These are phyloP conservation scores for Aspergillus pseudoglaucus DNA, from an alignment of 2,329 filamentous ascomycete genomes.

Conservation along the genomic window DNA sequence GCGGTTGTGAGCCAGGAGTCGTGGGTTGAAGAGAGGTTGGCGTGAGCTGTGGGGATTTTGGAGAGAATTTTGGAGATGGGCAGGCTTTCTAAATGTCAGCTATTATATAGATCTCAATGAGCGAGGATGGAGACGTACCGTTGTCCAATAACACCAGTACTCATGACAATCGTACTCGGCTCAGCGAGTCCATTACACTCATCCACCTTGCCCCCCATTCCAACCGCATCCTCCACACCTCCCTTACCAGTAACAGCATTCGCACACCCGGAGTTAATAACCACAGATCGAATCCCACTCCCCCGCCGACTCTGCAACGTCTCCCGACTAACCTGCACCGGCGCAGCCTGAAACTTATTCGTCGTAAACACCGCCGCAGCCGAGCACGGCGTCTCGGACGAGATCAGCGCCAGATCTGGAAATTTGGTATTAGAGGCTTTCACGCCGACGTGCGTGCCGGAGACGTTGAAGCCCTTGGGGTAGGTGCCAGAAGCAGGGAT, in stretches of 20 bases:
- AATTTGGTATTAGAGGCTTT: conserved; percentile 88
- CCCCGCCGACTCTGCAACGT: conserved; percentile 63
- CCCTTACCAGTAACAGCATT: conserved; percentile 93
- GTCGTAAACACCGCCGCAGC: conserved; percentile 93
- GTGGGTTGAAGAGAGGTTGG: conserved; percentile 66
- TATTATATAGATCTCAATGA: conserved; percentile 1
- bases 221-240: conserved; percentile 77
- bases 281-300: conserved; percentile 67
- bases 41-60: conserved; percentile 70
- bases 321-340: conserved; percentile 75
- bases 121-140: conserved; percentile 55
- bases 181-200: conserved; percentile 50
- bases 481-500: conserved; percentile 80
- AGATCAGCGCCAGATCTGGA: conserved; percentile 82
- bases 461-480: conserved; percentile 80
- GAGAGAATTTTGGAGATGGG: conserved; percentile 85
- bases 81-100: conserved; percentile 46
- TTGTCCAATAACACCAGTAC: conserved; percentile 95
- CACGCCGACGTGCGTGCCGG: conserved; percentile 84
- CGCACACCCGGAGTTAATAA: conserved; percentile 93
- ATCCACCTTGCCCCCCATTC: conserved; percentile 77
- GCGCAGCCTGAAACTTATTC: conserved; percentile 96
- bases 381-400: conserved; percentile 77
- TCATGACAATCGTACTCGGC: conserved; percentile 84
- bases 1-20: conserved; percentile 81